phyloP scores from a whole-genome alignment of 2,329 filamentous ascomycete species.

The Penicillium sp. region DNA sequence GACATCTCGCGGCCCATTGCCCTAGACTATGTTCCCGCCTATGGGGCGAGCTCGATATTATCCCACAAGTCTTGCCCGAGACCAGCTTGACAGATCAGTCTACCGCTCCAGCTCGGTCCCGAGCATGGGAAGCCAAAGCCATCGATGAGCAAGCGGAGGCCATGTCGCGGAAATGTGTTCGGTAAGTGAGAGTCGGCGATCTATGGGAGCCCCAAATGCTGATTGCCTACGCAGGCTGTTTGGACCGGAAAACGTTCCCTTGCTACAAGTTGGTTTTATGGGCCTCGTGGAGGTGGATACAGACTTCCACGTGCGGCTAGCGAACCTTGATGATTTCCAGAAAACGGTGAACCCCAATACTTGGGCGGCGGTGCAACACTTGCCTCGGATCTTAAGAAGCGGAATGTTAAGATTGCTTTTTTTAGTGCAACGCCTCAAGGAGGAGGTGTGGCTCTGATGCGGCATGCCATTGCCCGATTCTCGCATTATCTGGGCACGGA shows the following conservation, averaged over 20 bases:
- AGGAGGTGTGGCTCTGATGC: slow-evolving; percentile 77
- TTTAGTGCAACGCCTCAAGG: slow-evolving; percentile 77
- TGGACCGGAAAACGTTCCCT: slow-evolving; percentile 64
- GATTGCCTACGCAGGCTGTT: slow-evolving; percentile 53
- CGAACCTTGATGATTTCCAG: slow-evolving; percentile 54
- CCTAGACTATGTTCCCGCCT: slow-evolving; percentile 64
- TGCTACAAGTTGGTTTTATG: slow-evolving; percentile 60
- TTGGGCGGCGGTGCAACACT: slow-evolving; percentile 62
- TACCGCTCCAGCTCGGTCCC: slow-evolving; percentile 24
- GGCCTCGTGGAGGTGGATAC: slow-evolving; percentile 68
- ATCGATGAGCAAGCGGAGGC: slow-evolving; percentile 78
- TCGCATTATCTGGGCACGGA: slow-evolving; percentile 62
- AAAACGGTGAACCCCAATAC: slow-evolving; percentile 57
- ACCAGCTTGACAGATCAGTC: slow-evolving; percentile 14
- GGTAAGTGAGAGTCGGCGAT: slow-evolving; percentile 41
- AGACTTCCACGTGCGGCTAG: slow-evolving; percentile 58
- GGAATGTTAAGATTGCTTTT: slow-evolving; percentile 66
- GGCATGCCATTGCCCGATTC: slow-evolving; percentile 70
- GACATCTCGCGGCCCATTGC: slow-evolving; percentile 54
- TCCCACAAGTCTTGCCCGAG: slow-evolving; percentile 60
- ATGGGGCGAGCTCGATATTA: slow-evolving; percentile 71
- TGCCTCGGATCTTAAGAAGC: slow-evolving; percentile 57
- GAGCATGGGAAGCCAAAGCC: slow-evolving; percentile 50
- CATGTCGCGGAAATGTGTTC: slow-evolving; percentile 71
- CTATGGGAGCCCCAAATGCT: background rate